Evolutionary conservation across 805 yeast genomes (phyloP).

Genomic region (Osmozyma mogii): DNA sequence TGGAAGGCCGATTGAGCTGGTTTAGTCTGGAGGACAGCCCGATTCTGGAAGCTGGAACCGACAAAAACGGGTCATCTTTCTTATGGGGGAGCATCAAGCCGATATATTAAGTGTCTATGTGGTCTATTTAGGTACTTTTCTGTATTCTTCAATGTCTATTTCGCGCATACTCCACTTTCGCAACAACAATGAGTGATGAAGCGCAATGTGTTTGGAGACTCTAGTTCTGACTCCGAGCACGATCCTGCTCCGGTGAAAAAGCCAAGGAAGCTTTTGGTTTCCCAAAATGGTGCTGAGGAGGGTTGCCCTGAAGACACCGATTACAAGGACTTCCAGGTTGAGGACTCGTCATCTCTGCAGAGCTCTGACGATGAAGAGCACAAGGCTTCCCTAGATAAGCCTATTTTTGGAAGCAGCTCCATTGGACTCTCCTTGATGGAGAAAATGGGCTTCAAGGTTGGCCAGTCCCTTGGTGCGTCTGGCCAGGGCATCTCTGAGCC

Average conservation of each 20-base stretch:
- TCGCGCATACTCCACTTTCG: not conserved
- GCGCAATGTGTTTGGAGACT: constrained; percentile 9
- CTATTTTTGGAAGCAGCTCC: constrained; percentile 1
- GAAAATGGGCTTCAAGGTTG: constrained; percentile 50
- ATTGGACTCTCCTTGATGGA: constrained; percentile 47
- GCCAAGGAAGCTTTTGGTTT: too few relatives aligned
- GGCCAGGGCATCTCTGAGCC: constrained; percentile 24
- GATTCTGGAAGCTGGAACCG: constrained; percentile 31
- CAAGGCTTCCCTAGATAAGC: too few relatives aligned
- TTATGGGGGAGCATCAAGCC: constrained; percentile 27
- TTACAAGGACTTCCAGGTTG: too few relatives aligned
- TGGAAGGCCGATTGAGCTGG: constrained; percentile 11
- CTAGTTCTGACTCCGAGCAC: constrained; percentile 10
- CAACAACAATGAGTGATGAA: constrained; percentile 4
- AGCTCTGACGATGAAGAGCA: too few relatives aligned
- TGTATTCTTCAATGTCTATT: too few relatives aligned
- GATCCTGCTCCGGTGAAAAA: constrained; percentile 5
- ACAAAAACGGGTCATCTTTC: constrained; percentile 20
- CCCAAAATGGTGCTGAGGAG: too few relatives aligned
- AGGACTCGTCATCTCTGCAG: too few relatives aligned
- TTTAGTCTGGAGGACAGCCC: constrained; percentile 25
- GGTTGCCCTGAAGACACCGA: too few relatives aligned
- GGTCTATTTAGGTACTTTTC: too few relatives aligned
- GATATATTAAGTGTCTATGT: too few relatives aligned
- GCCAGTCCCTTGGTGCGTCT: constrained; percentile 35